These are phyloP conservation scores for Fusarium camptoceras DNA, from an alignment of 2,329 filamentous ascomycete genomes.

Conservation along the genomic window DNA sequence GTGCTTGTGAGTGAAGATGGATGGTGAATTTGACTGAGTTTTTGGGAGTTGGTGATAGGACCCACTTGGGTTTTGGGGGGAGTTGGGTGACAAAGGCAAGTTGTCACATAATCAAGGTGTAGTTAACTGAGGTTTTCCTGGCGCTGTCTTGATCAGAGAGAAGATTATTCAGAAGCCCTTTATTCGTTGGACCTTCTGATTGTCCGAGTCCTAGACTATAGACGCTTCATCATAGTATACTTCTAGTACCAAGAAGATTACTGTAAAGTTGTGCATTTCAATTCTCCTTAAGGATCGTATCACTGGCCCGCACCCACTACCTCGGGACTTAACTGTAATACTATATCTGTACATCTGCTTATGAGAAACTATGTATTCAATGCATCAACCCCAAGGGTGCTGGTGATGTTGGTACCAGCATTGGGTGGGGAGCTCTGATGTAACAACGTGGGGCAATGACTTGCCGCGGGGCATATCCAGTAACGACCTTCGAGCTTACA, in stretches of 20 bases:
- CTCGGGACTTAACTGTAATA: neutral
- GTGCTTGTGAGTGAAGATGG: neutral
- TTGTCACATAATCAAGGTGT: neutral
- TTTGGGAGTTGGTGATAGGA: conserved; percentile 28
- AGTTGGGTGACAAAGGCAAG: conserved; percentile 5
- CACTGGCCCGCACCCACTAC: too few species aligned
- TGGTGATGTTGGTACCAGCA: neutral
- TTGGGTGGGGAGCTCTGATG: conserved; percentile 41
- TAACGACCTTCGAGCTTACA: conserved; percentile 12
- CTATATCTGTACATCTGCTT: neutral
- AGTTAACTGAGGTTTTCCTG: neutral
- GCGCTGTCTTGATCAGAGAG: too few species aligned
- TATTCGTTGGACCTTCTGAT: neutral
- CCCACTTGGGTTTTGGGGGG: conserved; percentile 34
- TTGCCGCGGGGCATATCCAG: conserved; percentile 39
- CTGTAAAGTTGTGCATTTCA: too few species aligned
- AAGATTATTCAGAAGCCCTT: neutral
- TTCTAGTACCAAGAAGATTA: too few species aligned
- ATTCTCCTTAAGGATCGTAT: too few species aligned
- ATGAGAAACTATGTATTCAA: neutral
- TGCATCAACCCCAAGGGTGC: neutral
- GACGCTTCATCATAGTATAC: too few species aligned
- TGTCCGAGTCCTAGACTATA: neutral
- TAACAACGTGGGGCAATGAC: conserved; percentile 42
- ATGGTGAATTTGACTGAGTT: conserved; percentile 13